Evolutionary conservation across 768 basidiomycete genomes (phyloP).

Genomic region (Lactarius sp.): DNA sequence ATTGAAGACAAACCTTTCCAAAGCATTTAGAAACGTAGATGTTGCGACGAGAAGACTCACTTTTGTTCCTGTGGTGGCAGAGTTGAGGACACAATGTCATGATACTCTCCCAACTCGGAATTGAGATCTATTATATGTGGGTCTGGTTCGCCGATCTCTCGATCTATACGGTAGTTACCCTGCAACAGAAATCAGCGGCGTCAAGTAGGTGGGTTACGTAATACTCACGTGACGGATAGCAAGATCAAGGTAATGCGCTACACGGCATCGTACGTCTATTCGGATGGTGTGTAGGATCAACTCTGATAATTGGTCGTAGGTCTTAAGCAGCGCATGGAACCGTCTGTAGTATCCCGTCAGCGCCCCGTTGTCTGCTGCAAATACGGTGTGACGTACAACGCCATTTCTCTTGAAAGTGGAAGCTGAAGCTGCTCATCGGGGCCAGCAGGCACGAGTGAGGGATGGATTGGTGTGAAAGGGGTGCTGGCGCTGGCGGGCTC

Average conservation of each 20-base stretch:
- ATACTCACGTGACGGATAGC: conserved; percentile 54
- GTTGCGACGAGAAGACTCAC: conserved; percentile 40
- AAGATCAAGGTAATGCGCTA: conserved; percentile 60
- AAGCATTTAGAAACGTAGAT: conserved; percentile 19
- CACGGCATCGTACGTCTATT: conserved; percentile 81
- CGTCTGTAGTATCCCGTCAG: conserved; percentile 48
- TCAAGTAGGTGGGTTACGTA: no score
- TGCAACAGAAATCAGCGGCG: conserved; percentile 32
- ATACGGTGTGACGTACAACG: conserved; percentile 66
- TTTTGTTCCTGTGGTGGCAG: conserved; percentile 59
- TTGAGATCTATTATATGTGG: conserved; percentile 85
- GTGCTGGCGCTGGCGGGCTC: conserved; percentile 48
- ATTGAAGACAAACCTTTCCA: conserved; percentile 73
- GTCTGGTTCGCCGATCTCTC: conserved; percentile 88
- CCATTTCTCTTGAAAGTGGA: conserved; percentile 85
- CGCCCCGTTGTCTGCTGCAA: conserved; percentile 65
- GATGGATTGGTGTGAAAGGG: conserved; percentile 42
- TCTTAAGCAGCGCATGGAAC: conserved; percentile 85
- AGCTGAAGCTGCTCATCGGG: conserved; percentile 53
- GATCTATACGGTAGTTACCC: conserved; percentile 81
- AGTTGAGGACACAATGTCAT: conserved; percentile 60
- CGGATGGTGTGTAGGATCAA: conserved; percentile 84
- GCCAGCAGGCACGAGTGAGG: conserved; percentile 36
- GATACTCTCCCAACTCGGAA: conserved; percentile 66
- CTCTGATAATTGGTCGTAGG: conserved; percentile 84